phyloP scores from a whole-genome alignment of 495 filamentous ascomycete species.

The Hyphodiscus hymeniophilus region DNA sequence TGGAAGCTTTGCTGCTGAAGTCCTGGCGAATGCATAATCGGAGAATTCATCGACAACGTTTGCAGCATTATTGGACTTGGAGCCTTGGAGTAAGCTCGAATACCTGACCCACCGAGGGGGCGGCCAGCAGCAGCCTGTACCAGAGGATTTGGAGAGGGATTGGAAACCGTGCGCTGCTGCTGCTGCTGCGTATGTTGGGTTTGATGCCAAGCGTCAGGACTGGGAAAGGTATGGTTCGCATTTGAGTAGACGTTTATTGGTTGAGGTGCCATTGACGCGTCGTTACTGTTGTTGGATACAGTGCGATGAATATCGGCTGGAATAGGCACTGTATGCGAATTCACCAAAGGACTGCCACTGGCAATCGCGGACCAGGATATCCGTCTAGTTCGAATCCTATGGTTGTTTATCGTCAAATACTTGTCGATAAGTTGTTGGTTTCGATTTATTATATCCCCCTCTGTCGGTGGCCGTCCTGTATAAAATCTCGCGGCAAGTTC shows the following conservation, averaged over 20 bases:
- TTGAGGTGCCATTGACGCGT: not conserved
- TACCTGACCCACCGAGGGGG: not conserved
- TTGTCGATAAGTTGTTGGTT: conserved; percentile 11
- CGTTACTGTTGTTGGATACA: not conserved
- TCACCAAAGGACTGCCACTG: not conserved
- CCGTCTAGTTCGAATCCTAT: not conserved
- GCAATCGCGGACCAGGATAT: not conserved
- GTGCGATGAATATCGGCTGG: too few relatives aligned
- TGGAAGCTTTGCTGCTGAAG: conserved; percentile 6
- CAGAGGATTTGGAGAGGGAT: conserved; percentile 5
- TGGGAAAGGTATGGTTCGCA: conserved; percentile 7
- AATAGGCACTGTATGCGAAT: not conserved
- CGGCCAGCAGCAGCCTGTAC: not conserved
- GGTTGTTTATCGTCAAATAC: conserved; percentile 7
- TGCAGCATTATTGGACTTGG: conserved; percentile 11
- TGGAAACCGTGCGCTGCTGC: not conserved
- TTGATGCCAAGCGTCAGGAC: conserved; percentile 2
- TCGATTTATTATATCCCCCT: conserved; percentile 24
- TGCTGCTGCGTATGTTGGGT: conserved; percentile 4
- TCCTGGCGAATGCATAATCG: not conserved
- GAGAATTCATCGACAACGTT: conserved; percentile 8
- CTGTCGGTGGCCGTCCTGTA: conserved; percentile 22
- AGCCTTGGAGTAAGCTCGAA: not conserved
- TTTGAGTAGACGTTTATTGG: not conserved
- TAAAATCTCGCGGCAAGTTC: conserved; percentile 13